phyloP scores from a whole-genome alignment of 2,329 filamentous ascomycete genomes.

The Talaromyces marneffei region DNA sequence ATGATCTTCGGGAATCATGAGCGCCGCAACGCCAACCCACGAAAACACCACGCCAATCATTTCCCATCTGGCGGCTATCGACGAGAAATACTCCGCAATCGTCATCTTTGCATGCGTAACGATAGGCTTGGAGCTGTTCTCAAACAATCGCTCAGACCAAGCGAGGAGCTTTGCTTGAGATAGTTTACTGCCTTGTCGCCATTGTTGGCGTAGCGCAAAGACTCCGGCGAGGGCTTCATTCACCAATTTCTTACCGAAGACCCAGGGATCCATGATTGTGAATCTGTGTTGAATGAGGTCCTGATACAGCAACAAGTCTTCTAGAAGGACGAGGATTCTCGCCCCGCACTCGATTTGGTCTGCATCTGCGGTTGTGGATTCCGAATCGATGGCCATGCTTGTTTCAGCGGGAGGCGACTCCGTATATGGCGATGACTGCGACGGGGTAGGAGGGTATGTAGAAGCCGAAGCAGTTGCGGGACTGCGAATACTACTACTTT shows the following conservation, averaged over 20 bases:
- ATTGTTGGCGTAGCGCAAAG: conserved; percentile 3
- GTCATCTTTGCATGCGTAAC: conserved; percentile 13
- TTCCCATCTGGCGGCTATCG: conserved; percentile 18
- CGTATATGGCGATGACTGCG: background rate
- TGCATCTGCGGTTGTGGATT: background rate
- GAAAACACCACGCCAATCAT: conserved; percentile 17
- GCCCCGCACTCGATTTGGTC: conserved; percentile 13
- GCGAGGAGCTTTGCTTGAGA: conserved; percentile 12
- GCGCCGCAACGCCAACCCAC: conserved; percentile 15
- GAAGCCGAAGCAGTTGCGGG: background rate
- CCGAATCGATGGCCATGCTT: background rate
- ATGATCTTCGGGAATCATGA: conserved; percentile 15
- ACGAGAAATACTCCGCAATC: conserved; percentile 16
- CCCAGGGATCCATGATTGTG: conserved; percentile 3
- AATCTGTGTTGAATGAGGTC: conserved; percentile 4
- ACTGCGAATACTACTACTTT: background rate
- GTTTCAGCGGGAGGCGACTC: conserved; percentile 1
- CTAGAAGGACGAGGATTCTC: conserved; percentile 7
- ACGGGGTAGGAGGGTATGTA: background rate
- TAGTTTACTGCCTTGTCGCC: conserved; percentile 6
- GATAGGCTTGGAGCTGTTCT: conserved; percentile 16
- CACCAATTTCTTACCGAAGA: conserved; percentile 7
- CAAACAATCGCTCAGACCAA: conserved; percentile 17
- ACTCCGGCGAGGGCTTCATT: conserved; percentile 1
- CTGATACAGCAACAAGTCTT: conserved; percentile 9